Conservation (phyloP, 345 rosid genomes). For the Xanthoceras sorbifolium region DNA sequence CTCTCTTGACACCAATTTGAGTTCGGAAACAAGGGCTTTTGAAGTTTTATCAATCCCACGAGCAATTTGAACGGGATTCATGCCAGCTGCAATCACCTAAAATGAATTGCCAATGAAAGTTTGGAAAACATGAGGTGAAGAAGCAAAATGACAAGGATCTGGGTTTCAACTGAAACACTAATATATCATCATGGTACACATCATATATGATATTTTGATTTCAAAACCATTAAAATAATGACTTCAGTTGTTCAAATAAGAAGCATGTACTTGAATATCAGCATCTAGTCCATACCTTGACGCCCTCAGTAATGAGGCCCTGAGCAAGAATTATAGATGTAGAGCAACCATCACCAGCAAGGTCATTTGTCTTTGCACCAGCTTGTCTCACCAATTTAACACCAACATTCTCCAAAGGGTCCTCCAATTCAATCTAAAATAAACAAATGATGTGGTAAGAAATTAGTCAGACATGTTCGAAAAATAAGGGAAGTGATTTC, state of each 20-base stretch:
- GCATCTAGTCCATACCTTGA: conserved; percentile 50
- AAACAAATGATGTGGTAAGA: conserved; percentile 4
- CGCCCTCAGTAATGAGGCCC: conserved; percentile 85
- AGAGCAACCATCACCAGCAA: conserved; percentile 95
- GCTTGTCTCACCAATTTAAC: conserved; percentile 97
- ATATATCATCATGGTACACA: not conserved
- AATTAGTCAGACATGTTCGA: conserved; percentile 10
- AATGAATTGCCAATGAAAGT: conserved; percentile 21
- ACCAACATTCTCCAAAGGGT: conserved; percentile 92
- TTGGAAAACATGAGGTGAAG: not conserved
- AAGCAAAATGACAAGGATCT: not conserved
- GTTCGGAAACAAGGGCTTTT: conserved; percentile 77
- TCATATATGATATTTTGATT: not conserved
- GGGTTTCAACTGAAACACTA: not conserved
- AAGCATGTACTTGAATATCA: not conserved
- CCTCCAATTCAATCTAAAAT: conserved; percentile 84
- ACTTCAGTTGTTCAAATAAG: not conserved
- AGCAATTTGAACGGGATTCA: conserved; percentile 77
- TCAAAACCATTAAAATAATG: not conserved
- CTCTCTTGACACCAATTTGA: conserved; percentile 86
- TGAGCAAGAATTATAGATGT: conserved; percentile 90
- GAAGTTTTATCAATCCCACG: conserved; percentile 85
- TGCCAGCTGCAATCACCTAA: conserved; percentile 84
- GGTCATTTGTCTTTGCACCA: conserved; percentile 91
- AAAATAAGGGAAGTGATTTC: not conserved